phyloP scores from a whole-genome alignment of 2,329 filamentous ascomycete genomes.

The Escovopsis sp. region DNA sequence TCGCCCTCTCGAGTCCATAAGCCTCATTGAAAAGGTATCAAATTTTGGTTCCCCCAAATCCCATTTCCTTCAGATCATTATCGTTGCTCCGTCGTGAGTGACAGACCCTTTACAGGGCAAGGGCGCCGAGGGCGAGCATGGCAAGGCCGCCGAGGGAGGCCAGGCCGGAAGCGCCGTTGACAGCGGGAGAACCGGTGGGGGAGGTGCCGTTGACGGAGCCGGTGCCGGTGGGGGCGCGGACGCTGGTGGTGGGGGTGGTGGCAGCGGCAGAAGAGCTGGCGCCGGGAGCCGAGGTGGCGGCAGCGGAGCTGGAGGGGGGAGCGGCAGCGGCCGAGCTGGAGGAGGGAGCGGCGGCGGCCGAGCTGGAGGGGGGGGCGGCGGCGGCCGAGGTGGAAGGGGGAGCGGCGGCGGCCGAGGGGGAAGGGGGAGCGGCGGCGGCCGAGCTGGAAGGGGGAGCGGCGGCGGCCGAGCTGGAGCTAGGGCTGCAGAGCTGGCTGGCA shows the following conservation, averaged over 20 bases:
- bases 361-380: neutral
- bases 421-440: constrained; percentile 4
- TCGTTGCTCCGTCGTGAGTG: neutral
- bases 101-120: constrained; percentile 20
- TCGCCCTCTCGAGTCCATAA: too few relatives aligned
- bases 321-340: constrained; percentile 5
- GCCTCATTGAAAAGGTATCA: too few relatives aligned
- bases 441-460: constrained; percentile 1
- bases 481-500: constrained; percentile 19
- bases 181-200: constrained; percentile 7
- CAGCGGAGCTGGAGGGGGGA: neutral
- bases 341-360: constrained; percentile 1
- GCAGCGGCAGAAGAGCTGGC: constrained; percentile 3
- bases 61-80: neutral
- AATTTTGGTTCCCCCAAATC: neutral
- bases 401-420: constrained; percentile 5
- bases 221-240: constrained; percentile 6
- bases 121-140: constrained; percentile 16
- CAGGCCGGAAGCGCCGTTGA: constrained; percentile 16
- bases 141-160: constrained; percentile 18
- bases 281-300: constrained; percentile 6
- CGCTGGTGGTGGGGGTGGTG: constrained; percentile 6
- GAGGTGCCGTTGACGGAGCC: constrained; percentile 8
- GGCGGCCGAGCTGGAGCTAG: constrained; percentile 2
- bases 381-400: constrained; percentile 2